Conservation (phyloP, 768 basidiomycete genomes). For the Rhizopogon rudus region DNA sequence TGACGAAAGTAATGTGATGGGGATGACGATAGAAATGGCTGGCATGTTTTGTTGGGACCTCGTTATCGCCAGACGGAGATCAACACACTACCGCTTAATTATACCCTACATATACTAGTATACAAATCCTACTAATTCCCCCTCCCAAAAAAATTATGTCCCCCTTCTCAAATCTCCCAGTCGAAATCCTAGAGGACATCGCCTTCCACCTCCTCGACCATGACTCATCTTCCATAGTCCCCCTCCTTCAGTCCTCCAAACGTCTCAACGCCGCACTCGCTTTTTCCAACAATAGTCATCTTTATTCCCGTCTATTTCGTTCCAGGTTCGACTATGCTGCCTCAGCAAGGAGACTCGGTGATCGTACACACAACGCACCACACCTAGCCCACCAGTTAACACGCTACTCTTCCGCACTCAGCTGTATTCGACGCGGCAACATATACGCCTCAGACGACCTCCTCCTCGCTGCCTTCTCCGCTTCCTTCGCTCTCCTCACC, state of each 20-base stretch:
- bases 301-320: constrained; percentile 52
- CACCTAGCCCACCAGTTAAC: constrained; percentile 35
- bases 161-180: constrained; percentile 29
- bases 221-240: not conserved
- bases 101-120: constrained; percentile 6
- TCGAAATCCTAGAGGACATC: constrained; percentile 47
- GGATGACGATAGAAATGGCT: too few relatives aligned
- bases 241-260: constrained; percentile 43
- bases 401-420: constrained; percentile 29
- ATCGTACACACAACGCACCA: constrained; percentile 30
- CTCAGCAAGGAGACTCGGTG: constrained; percentile 44
- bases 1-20: too few relatives aligned
- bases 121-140: not conserved
- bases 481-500: constrained; percentile 49
- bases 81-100: constrained; percentile 4
- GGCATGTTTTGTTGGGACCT: too few relatives aligned
- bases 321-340: constrained; percentile 54
- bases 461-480: constrained; percentile 35
- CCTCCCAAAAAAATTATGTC: constrained; percentile 6
- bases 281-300: constrained; percentile 18
- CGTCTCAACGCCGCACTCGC: constrained; percentile 34
- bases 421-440: constrained; percentile 26
- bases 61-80: constrained; percentile 1
- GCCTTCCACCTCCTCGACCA: constrained; percentile 35
- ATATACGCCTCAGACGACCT: constrained; percentile 22